Base-by-base conservation (phyloP, 768 basidiomycete genomes). In the Lentinus brumalis region DNA sequence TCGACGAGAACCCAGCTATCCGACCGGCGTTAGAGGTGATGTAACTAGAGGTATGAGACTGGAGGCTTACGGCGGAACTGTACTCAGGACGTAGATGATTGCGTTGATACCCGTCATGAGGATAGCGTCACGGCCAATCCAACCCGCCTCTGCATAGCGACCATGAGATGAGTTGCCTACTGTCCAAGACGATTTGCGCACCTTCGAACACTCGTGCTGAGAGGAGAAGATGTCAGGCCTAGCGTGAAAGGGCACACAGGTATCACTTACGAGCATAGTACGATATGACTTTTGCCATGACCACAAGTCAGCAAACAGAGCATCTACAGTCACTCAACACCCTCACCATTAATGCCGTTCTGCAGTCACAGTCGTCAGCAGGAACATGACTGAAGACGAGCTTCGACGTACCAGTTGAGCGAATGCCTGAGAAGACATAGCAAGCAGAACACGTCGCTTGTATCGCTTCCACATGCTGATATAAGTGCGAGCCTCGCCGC, bases 101-200 rank as follows among this genome's bases (percentile, higher is more conserved):
- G 89, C 86, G 68, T 97, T 98, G 70, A 97, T 91, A 1, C 95
- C 96, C 12, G 95, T 93, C 96, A 98, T 98, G 29, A 98, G 79
- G 62, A 98, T 85, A 12, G 96, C 96, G 69, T 96, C 86, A 42
- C 96, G 83, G 14, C 96, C 96, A 55, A 95, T 81, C 94, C 95
- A 98, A 58, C 96, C 96, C 55, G 96, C 96, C 81, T 89, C 93
- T 95, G 71, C 35, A 35, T 35, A 35, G 61, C 58, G 51, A 41
- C 32, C n/a, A 38, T 58, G 70, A 53, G 39, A 35, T 32, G 1
- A 46, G 31, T 26, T 16, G 2, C 16, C 11, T 7, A 9, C 21
- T 4, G 15, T 7, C 21, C 21, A 26, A 3, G 16, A 12, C 30
- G 4, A 47, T 4, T 5, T 3, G 68, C 75, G 51, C 69, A 92